Conservation (phyloP, 805 yeast genomes). For the Grigorovia humatica region DNA sequence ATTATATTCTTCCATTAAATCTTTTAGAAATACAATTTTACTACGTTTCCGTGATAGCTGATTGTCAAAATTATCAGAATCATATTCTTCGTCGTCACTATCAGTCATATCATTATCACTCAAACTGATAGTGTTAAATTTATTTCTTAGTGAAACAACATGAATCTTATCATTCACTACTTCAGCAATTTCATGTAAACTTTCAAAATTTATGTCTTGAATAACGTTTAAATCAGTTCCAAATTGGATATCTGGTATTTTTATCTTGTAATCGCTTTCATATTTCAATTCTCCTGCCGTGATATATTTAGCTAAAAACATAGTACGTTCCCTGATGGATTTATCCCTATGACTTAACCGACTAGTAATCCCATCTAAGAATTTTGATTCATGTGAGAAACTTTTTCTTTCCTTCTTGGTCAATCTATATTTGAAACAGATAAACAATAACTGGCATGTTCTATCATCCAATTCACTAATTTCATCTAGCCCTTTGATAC, state of each 20-base stretch:
- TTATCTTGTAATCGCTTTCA: constrained; percentile 20
- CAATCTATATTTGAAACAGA: constrained; percentile 8
- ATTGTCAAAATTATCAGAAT: constrained; percentile 22
- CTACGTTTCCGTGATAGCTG: constrained; percentile 32
- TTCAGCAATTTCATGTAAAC: background rate
- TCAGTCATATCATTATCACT: constrained; percentile 5
- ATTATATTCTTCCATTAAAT: constrained; percentile 47
- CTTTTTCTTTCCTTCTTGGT: constrained; percentile 4
- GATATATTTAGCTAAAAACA: constrained; percentile 25
- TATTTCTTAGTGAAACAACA: background rate
- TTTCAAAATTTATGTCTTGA: constrained; percentile 4
- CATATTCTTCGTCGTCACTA: constrained; percentile 23
- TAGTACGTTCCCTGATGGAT: constrained; percentile 25
- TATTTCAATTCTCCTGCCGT: constrained; percentile 19
- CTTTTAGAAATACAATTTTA: constrained; percentile 60
- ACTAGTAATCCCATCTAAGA: constrained; percentile 22
- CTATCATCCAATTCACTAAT: constrained; percentile 11
- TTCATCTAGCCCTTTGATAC: constrained; percentile 1
- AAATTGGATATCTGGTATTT: constrained; percentile 11
- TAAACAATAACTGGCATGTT: constrained; percentile 14
- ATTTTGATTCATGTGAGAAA: constrained; percentile 11
- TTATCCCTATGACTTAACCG: constrained; percentile 17
- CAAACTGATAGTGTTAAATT: background rate
- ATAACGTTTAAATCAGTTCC: background rate
- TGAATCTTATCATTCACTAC: background rate